Evolutionary conservation across 2,329 filamentous ascomycete genomes (phyloP).

Genomic region (Penicillium polonicum): DNA sequence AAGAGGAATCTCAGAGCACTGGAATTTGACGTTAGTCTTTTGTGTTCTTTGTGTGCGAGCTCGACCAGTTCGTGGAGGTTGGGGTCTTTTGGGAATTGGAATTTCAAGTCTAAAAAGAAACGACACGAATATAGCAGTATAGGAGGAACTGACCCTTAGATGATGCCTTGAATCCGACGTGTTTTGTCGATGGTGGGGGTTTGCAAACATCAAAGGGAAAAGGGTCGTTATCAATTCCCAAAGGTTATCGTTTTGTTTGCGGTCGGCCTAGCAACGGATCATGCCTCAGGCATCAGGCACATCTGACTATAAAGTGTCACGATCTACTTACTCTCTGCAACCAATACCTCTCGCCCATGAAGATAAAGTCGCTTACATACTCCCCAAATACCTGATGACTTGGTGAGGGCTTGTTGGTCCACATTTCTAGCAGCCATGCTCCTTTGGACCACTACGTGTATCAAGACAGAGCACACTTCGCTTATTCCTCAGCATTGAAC

Average conservation of each 20-base stretch:
- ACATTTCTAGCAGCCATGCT: background rate
- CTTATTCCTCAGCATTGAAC: constrained; percentile 36
- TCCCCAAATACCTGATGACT: background rate
- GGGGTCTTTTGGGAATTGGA: background rate
- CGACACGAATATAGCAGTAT: fast-evolving
- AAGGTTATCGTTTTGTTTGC: constrained; percentile 14
- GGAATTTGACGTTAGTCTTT: background rate
- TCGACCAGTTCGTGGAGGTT: background rate
- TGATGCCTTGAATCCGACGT: background rate
- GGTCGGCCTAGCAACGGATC: constrained; percentile 14
- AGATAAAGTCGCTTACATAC: background rate
- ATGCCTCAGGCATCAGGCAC: constrained; percentile 8
- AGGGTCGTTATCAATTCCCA: constrained; percentile 16
- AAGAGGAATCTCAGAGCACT: background rate
- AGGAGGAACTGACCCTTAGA: background rate
- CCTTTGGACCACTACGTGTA: background rate
- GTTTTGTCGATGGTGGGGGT: constrained; percentile 9
- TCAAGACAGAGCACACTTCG: background rate
- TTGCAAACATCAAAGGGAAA: constrained; percentile 1
- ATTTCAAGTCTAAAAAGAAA: background rate
- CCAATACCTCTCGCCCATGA: background rate
- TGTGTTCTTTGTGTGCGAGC: background rate
- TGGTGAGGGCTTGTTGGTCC: fast-evolving
- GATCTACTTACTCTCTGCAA: background rate
- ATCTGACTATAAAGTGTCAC: background rate